Conservation (phyloP, 768 basidiomycete species). For the Cytidiella melzeri region DNA sequence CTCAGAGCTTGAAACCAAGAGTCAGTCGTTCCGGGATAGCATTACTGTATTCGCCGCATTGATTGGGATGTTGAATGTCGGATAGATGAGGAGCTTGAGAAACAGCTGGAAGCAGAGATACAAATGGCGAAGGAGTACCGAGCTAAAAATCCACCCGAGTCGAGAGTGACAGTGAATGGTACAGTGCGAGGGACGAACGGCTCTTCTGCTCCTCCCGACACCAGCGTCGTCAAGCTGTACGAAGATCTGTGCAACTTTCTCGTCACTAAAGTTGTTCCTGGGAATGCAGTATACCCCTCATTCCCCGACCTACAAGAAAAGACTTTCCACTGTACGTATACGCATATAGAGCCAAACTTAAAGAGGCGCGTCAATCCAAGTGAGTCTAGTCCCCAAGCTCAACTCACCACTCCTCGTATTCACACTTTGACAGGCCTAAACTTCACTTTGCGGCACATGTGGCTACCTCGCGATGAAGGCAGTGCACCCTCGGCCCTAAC, state of each 20-base stretch:
- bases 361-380: conserved; percentile 2
- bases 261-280: conserved; percentile 55
- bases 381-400: neutral
- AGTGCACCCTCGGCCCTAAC: conserved; percentile 24
- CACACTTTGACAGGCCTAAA: conserved; percentile 43
- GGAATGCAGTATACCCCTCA: conserved; percentile 26
- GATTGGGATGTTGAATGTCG: neutral
- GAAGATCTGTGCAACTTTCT: conserved; percentile 83
- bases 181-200: conserved; percentile 22
- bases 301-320: conserved; percentile 50
- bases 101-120: conserved; percentile 60
- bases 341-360: conserved; percentile 24
- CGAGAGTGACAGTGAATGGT: conserved; percentile 23
- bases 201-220: conserved; percentile 51
- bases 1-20: conserved; percentile 36
- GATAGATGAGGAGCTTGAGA: conserved; percentile 43
- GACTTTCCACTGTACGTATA: conserved; percentile 62
- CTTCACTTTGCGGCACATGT: conserved; percentile 34
- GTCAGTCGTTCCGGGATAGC: conserved; percentile 20
- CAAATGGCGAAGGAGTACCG: conserved; percentile 37
- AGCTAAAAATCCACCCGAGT: conserved; percentile 35
- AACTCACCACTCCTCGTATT: neutral
- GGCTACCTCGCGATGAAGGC: conserved; percentile 1
- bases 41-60: neutral
- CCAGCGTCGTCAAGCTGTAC: conserved; percentile 65